These are phyloP conservation scores for Phytophthora europaea DNA, from an alignment of 352 stramenopile species.

Conservation along the genomic window DNA sequence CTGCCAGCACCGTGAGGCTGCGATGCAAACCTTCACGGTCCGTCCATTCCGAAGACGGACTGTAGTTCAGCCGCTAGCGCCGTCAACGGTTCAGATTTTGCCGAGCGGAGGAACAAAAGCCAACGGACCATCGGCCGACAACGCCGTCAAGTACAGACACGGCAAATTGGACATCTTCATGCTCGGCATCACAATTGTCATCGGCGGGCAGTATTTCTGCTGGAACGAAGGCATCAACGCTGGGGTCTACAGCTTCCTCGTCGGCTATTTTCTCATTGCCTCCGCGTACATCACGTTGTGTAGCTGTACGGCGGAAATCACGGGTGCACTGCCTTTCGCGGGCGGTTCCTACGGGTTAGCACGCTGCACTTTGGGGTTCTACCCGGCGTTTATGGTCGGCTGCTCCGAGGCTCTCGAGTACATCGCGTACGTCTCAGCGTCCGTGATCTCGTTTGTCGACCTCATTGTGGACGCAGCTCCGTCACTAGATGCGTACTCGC, in stretches of 20 bases:
- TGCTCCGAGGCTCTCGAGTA: conserved; percentile 55
- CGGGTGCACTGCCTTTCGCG: conserved; percentile 39
- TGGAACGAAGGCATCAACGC: conserved; percentile 46
- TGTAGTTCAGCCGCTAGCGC: conserved; percentile 1
- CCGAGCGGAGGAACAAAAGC: background rate
- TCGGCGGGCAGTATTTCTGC: conserved; percentile 53
- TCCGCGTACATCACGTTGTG: conserved; percentile 43
- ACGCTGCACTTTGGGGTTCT: conserved; percentile 50
- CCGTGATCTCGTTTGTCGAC: conserved; percentile 36
- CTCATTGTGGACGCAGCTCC: conserved; percentile 41
- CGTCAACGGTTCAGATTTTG: conserved; percentile 11
- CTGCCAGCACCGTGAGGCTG: no score
- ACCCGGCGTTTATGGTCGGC: conserved; percentile 45
- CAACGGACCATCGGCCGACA: conserved; percentile 2
- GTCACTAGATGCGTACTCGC: conserved; percentile 16
- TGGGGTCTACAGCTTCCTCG: conserved; percentile 46
- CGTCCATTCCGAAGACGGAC: background rate
- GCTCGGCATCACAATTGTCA: conserved; percentile 52
- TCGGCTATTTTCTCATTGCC: conserved; percentile 37
- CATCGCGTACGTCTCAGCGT: conserved; percentile 51
- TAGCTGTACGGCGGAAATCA: conserved; percentile 47
- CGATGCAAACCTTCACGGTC: conserved; percentile 6
- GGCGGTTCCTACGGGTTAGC: conserved; percentile 47
- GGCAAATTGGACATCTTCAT: conserved; percentile 39
- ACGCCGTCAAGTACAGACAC: conserved; percentile 24